A percentile compares a stretch with the other conserved stretches of the same genome.
Conservation (phyloP, 2,329 filamentous ascomycete genomes). For the Pseudogymnoascus sp. region DNA sequence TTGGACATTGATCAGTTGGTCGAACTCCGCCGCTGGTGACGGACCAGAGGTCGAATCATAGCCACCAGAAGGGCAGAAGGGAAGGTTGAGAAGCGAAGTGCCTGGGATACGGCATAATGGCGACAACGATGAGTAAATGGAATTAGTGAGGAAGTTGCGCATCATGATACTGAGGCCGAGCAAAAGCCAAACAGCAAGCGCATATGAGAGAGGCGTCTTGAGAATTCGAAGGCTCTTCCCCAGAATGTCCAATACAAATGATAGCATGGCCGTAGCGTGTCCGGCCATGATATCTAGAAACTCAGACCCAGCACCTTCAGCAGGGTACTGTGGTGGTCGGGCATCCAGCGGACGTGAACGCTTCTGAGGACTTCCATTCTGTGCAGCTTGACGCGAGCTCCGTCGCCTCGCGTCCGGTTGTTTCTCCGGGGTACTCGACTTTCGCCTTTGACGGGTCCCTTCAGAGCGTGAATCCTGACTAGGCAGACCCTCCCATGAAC, state of each 20-base stretch:
- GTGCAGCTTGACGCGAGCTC: conserved; percentile 13
- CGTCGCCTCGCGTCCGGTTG: conserved; percentile 16
- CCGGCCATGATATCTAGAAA: conserved; percentile 17
- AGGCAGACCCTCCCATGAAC: conserved; percentile 21
- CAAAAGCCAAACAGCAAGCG: conserved; percentile 53
- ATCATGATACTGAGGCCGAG: conserved; percentile 50
- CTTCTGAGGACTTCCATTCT: conserved; percentile 20
- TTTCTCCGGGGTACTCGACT: conserved; percentile 14
- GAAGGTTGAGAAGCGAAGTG: conserved; percentile 49
- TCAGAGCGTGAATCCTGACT: conserved; percentile 13
- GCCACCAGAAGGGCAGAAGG: conserved; percentile 47
- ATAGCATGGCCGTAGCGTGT: conserved; percentile 21
- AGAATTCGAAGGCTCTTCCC: conserved; percentile 51
- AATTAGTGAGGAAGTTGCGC: conserved; percentile 54
- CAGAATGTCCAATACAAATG: conserved; percentile 48
- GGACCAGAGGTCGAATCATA: conserved; percentile 17
- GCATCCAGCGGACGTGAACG: background rate
- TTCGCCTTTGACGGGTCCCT: conserved; percentile 12
- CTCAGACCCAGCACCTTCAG: background rate
- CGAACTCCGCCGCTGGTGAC: conserved; percentile 48
- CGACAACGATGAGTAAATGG: conserved; percentile 52
- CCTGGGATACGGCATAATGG: conserved; percentile 65
- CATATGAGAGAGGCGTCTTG: conserved; percentile 55
- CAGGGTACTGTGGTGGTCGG: background rate
- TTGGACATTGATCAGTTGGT: conserved; percentile 66